Evolutionary conservation across 495 filamentous ascomycete genomes (phyloP).

Genomic region (Cudoniella acicularis): DNA sequence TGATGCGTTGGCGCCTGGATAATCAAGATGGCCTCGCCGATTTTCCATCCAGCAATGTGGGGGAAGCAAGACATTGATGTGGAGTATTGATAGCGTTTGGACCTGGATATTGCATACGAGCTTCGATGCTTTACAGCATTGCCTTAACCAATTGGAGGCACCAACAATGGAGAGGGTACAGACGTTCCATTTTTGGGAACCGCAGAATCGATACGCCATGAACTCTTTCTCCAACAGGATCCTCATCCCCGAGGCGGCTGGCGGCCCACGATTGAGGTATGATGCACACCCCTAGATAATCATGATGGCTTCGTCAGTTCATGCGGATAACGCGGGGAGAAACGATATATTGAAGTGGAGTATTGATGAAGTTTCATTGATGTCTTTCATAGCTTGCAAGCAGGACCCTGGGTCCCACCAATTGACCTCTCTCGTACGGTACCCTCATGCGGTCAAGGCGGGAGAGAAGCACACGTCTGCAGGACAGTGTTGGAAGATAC

Average conservation of each 20-base stretch:
- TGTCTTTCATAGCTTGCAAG: no score
- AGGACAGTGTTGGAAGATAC: no score
- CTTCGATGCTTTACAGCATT: slow-evolving; percentile 2
- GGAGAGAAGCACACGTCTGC: no score
- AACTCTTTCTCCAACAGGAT: no score
- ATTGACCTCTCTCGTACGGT: no score
- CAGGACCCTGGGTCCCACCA: no score
- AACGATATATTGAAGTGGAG: not conserved
- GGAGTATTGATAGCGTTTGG: slow-evolving; percentile 6
- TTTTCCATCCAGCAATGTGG: slow-evolving; percentile 10
- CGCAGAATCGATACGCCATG: slow-evolving; percentile 15
- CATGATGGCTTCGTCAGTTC: not conserved
- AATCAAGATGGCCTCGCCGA: slow-evolving; percentile 10
- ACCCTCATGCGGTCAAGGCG: no score
- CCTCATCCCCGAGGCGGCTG: slow-evolving; percentile 17
- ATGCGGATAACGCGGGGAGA: not conserved
- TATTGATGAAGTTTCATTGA: not conserved
- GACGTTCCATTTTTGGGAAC: no score
- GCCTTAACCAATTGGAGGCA: slow-evolving; percentile 8
- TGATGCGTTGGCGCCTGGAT: slow-evolving; percentile 8
- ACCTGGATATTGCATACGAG: slow-evolving; percentile 13
- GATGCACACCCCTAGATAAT: not conserved
- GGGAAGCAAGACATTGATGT: slow-evolving; percentile 12
- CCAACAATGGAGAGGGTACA: no score
- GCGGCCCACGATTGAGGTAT: slow-evolving; percentile 17